Conservation (phyloP, 495 filamentous ascomycete species). For the Ramalina peruviana region DNA sequence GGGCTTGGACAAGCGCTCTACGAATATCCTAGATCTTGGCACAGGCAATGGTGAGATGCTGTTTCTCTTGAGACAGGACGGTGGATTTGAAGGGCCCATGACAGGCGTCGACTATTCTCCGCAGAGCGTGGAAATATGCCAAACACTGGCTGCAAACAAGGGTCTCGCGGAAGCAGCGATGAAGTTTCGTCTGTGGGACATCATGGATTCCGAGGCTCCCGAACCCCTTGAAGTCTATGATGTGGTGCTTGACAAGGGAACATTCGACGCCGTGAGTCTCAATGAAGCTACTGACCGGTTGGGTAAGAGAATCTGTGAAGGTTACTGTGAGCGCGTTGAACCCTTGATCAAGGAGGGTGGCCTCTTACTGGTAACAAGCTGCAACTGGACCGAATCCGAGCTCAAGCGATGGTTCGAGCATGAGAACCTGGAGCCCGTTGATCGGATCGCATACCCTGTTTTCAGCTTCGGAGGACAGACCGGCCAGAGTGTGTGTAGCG, state of each 20-base stretch:
- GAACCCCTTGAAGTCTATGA: constrained; percentile 43
- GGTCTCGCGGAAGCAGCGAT: constrained; percentile 24
- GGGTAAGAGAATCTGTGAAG: constrained; percentile 49
- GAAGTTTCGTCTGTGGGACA: constrained; percentile 63
- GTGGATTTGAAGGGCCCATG: constrained; percentile 45
- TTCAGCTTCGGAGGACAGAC: constrained; percentile 50
- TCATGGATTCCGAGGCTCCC: constrained; percentile 33
- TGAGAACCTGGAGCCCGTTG: constrained; percentile 38
- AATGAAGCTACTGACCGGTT: constrained; percentile 40
- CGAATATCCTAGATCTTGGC: constrained; percentile 58
- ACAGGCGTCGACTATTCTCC: constrained; percentile 80
- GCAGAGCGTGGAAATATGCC: constrained; percentile 56
- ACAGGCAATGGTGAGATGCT: constrained; percentile 88
- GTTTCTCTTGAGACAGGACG: constrained; percentile 52
- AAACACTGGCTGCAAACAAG: constrained; percentile 27
- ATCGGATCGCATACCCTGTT: constrained; percentile 61
- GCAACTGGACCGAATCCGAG: constrained; percentile 95
- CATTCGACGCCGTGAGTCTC: constrained; percentile 84
- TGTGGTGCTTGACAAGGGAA: constrained; percentile 89
- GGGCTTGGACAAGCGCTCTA: constrained; percentile 21
- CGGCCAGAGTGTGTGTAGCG: constrained; percentile 69
- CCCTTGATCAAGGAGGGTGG: constrained; percentile 53
- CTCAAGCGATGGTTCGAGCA: constrained; percentile 58
- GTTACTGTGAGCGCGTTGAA: constrained; percentile 53
- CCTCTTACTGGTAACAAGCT: constrained; percentile 75